phyloP scores from a whole-genome alignment of 257 asterid species.

The Solanum arcanum region DNA sequence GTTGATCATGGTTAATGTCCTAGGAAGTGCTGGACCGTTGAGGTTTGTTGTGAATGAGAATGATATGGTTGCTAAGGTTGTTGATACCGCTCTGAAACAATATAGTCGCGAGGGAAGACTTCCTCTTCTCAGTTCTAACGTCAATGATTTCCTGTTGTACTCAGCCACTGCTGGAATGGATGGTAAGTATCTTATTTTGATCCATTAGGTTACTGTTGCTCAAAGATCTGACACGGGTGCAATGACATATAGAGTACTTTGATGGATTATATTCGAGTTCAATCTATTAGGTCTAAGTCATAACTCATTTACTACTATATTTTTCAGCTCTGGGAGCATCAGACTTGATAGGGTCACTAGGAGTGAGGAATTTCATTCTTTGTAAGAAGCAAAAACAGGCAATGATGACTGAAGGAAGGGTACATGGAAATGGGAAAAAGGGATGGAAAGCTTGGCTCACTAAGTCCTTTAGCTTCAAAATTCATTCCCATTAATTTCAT shows the following conservation, averaged over 20 bases:
- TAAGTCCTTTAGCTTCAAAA: constrained; percentile 31
- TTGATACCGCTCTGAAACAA: constrained; percentile 23
- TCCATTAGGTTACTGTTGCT: background rate
- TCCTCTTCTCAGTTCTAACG: constrained; percentile 36
- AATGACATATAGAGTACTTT: background rate
- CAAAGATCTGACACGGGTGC: background rate
- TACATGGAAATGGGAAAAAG: constrained; percentile 9
- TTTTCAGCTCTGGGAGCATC: constrained; percentile 33
- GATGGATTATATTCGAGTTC: background rate
- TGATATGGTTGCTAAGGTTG: constrained; percentile 30
- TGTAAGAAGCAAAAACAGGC: constrained; percentile 29
- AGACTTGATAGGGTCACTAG: constrained; percentile 32
- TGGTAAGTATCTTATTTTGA: constrained; percentile 12
- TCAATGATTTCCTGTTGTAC: constrained; percentile 25
- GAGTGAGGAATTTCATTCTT: constrained; percentile 42
- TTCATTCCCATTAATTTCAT: constrained; percentile 3
- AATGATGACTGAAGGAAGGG: constrained; percentile 15
- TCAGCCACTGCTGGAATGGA: constrained; percentile 27
- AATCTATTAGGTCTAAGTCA: background rate
- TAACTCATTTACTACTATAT: background rate
- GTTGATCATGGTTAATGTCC: constrained; percentile 33
- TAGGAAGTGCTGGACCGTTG: constrained; percentile 57
- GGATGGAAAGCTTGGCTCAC: constrained; percentile 49
- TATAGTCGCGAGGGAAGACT: constrained; percentile 49
- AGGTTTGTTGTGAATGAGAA: constrained; percentile 39